Evolutionary conservation across 139 green algal species (phyloP).

Genomic region (Chlamydomonas sphaeroides): DNA sequence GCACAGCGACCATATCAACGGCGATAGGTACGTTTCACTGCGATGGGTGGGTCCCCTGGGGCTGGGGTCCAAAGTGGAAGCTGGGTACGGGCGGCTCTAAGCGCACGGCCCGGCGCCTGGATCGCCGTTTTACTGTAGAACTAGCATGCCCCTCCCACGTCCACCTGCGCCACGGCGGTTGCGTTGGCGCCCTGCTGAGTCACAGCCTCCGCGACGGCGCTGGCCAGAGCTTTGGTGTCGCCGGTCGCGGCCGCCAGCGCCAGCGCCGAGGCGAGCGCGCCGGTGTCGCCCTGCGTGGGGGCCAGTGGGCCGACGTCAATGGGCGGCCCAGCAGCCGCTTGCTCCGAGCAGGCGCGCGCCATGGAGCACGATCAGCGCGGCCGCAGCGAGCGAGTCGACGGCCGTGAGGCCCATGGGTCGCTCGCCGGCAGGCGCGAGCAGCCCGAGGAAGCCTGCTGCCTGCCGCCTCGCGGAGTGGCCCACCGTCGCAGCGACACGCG

Average conservation of each 20-base stretch:
- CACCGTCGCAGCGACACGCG: background rate
- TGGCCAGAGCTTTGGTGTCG: conserved; percentile 6
- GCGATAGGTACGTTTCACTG: too few species aligned
- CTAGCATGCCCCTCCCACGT: too few species aligned
- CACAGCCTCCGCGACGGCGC: conserved; percentile 37
- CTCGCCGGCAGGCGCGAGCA: too few species aligned
- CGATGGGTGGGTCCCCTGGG: too few species aligned
- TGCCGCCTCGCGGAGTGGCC: background rate
- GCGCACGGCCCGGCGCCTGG: too few species aligned
- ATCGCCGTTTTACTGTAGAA: too few species aligned
- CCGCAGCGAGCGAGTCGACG: background rate
- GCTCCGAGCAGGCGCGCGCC: background rate
- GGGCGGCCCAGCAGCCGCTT: background rate
- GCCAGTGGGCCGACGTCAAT: background rate
- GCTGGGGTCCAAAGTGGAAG: too few species aligned
- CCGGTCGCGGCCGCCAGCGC: conserved; percentile 24
- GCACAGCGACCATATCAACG: too few species aligned
- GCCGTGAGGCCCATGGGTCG: background rate
- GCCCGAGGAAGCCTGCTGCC: background rate
- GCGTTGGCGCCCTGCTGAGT: conserved; percentile 32
- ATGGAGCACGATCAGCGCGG: background rate
- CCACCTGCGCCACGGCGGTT: conserved; percentile 21
- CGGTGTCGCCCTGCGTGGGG: conserved; percentile 34
- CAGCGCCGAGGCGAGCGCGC: conserved; percentile 1
- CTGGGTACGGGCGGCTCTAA: too few species aligned